phyloP scores from a whole-genome alignment of 2,329 filamentous ascomycete species.

The Trichoderma sp. region DNA sequence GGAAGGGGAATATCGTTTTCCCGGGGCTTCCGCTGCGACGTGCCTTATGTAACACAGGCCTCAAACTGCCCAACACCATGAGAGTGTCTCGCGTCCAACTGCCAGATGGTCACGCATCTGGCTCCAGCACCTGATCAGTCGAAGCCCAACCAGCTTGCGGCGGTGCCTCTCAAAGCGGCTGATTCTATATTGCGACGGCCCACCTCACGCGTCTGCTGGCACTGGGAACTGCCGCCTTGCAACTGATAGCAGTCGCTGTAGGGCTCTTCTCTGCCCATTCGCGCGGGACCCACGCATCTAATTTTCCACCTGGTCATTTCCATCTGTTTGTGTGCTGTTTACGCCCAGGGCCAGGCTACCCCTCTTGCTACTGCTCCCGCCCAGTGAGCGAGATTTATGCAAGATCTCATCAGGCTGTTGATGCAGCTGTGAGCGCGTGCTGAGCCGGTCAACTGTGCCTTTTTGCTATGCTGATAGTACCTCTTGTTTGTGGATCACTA shows the following conservation, averaged over 20 bases:
- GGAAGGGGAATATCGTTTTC: conserved; percentile 7
- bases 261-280: conserved; percentile 14
- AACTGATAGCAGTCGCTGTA: not conserved
- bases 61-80: conserved; percentile 24
- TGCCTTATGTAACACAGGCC: conserved; percentile 22
- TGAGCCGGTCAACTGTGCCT: conserved; percentile 13
- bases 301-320: not conserved
- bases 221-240: conserved; percentile 4
- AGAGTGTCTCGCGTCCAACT: conserved; percentile 18
- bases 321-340: not conserved
- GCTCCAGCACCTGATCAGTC: conserved; percentile 27
- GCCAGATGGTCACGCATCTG: conserved; percentile 11
- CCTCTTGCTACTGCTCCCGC: conserved; percentile 8
- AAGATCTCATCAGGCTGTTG: conserved; percentile 5
- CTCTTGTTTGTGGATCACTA: conserved; percentile 1
- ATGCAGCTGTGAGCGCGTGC: conserved; percentile 16
- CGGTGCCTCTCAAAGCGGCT: conserved; percentile 14
- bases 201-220: conserved; percentile 11
- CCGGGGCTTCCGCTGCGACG: not conserved
- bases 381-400: conserved; percentile 13
- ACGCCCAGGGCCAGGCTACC: not conserved
- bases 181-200: conserved; percentile 3
- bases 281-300: conserved; percentile 15
- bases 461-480: conserved; percentile 5
- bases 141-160: conserved; percentile 24